Conservation (phyloP, 179 eudicot species). For the Beta corolliflora region DNA sequence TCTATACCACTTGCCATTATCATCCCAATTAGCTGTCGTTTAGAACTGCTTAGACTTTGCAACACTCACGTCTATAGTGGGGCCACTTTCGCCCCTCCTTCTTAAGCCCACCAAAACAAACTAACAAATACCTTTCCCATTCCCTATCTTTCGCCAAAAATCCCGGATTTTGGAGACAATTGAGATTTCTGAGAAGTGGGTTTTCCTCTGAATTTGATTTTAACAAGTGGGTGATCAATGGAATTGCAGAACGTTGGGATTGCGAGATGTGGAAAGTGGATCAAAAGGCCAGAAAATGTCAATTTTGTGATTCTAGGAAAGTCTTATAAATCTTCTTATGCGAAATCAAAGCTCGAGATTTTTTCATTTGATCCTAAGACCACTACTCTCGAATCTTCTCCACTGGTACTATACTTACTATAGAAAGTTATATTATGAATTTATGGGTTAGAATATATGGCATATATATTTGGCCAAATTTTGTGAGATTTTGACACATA, state of each 20-base stretch:
- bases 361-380: slow-evolving; percentile 59
- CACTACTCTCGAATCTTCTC: slow-evolving; percentile 66
- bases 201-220: neutral
- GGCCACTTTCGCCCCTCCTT: neutral
- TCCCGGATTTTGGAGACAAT: neutral
- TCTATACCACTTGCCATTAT: neutral
- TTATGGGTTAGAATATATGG: no score
- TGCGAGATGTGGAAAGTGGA: slow-evolving; percentile 79
- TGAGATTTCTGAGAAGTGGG: neutral
- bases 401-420: slow-evolving; percentile 43
- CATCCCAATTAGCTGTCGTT: slow-evolving; percentile 11
- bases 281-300: slow-evolving; percentile 81
- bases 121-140: neutral
- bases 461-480: no score
- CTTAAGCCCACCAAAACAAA: neutral
- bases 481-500: no score
- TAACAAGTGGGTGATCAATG: slow-evolving; percentile 1
- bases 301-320: slow-evolving; percentile 67
- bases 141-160: neutral
- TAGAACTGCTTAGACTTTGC: neutral
- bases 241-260: slow-evolving; percentile 38
- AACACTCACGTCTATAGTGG: neutral
- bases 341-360: slow-evolving; percentile 57
- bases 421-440: no score
- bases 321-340: slow-evolving; percentile 29